These are phyloP conservation scores for Wickerhamomyces hampshirensis DNA, from an alignment of 805 yeast species.

Conservation along the genomic window DNA sequence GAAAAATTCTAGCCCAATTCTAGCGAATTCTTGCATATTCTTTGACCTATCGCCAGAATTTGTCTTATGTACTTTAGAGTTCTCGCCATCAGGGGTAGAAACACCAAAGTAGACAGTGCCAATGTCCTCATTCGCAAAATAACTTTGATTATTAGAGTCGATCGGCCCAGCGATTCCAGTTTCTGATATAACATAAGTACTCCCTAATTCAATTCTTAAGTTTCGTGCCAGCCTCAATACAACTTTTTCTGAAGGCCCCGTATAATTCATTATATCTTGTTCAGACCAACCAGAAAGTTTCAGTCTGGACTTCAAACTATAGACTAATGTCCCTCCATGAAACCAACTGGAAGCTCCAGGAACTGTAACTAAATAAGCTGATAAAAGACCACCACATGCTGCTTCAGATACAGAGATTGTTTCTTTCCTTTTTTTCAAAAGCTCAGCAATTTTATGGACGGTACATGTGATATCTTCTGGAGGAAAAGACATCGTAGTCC, in stretches of 20 bases:
- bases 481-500: slow-evolving; percentile 46
- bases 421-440: slow-evolving; percentile 47
- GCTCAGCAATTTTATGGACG: slow-evolving; percentile 53
- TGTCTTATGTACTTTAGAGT: slow-evolving; percentile 42
- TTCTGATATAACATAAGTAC: slow-evolving; percentile 77
- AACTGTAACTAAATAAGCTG: slow-evolving; percentile 74
- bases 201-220: slow-evolving; percentile 73
- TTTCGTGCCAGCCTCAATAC: slow-evolving; percentile 76
- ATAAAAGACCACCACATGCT: slow-evolving; percentile 84
- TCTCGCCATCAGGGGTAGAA: slow-evolving; percentile 58
- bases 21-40: slow-evolving; percentile 78
- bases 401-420: slow-evolving; percentile 82
- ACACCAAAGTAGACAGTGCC: slow-evolving; percentile 74
- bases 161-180: slow-evolving; percentile 86
- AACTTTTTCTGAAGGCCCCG: slow-evolving; percentile 78
- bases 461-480: slow-evolving; percentile 47
- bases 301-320: slow-evolving; percentile 69
- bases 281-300: slow-evolving; percentile 76
- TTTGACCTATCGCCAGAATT: slow-evolving; percentile 46
- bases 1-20: slow-evolving; percentile 56
- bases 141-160: slow-evolving; percentile 33
- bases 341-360: slow-evolving; percentile 85
- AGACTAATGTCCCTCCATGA: slow-evolving; percentile 79
- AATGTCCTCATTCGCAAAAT: slow-evolving; percentile 33
- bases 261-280: slow-evolving; percentile 62